These are phyloP conservation scores for Clarireedia paspali DNA, from an alignment of 2,329 filamentous ascomycete genomes.

Conservation along the genomic window DNA sequence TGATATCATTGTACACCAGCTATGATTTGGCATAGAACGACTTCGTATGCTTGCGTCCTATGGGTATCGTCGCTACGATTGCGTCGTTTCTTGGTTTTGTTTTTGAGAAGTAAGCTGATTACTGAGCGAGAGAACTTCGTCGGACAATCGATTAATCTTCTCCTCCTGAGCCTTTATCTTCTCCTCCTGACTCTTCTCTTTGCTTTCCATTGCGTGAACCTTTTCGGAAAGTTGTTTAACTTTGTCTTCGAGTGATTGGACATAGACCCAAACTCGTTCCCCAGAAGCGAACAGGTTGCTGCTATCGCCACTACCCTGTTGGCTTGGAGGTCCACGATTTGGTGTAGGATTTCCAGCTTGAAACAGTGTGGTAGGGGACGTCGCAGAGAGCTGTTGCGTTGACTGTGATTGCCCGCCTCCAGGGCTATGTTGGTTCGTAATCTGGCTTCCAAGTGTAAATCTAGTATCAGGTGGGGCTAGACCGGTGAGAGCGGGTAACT, in stretches of 20 bases:
- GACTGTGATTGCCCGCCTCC: slow-evolving; percentile 17
- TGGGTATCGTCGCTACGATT: slow-evolving; percentile 20
- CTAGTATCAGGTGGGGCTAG: slow-evolving; percentile 29
- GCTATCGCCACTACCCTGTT: slow-evolving; percentile 40
- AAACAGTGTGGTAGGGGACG: slow-evolving; percentile 26
- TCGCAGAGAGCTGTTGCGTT: slow-evolving; percentile 18
- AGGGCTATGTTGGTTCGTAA: slow-evolving; percentile 18
- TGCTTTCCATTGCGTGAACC: slow-evolving; percentile 34
- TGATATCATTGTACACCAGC: slow-evolving; percentile 20
- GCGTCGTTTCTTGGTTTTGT: slow-evolving; percentile 14
- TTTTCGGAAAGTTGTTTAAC: slow-evolving; percentile 40
- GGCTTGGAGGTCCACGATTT: slow-evolving; percentile 15
- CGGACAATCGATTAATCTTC: slow-evolving; percentile 24
- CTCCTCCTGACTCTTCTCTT: slow-evolving; percentile 24
- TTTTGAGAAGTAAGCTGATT: slow-evolving; percentile 21
- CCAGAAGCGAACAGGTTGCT: slow-evolving; percentile 59
- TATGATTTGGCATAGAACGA: slow-evolving; percentile 18
- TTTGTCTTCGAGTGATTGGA: slow-evolving; percentile 60
- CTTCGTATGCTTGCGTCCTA: slow-evolving; percentile 22
- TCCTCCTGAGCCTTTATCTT: slow-evolving; percentile 15
- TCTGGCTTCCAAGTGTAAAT: slow-evolving; percentile 27
- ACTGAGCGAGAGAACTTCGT: slow-evolving; percentile 24
- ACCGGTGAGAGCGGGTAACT: slow-evolving; percentile 27
- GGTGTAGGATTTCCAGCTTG: slow-evolving; percentile 39
- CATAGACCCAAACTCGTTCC: slow-evolving; percentile 62